phyloP scores from a whole-genome alignment of 495 filamentous ascomycete species.

The Eremomyces bilateralis region DNA sequence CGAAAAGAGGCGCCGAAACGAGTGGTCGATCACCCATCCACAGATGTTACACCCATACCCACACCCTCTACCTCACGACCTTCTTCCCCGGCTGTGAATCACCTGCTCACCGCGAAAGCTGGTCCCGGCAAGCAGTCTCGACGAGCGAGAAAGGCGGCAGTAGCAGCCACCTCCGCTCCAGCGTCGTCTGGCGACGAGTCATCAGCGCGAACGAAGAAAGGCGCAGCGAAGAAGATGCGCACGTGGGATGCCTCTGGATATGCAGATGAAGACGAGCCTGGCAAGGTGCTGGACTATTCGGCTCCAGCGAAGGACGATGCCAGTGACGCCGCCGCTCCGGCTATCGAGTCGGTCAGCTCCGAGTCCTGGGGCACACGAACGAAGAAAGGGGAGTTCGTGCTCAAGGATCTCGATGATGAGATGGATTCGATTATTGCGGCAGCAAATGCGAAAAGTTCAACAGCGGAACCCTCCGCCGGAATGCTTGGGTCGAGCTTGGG shows the following conservation, averaged over 20 bases:
- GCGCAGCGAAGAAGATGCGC: constrained; percentile 48
- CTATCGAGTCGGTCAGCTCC: constrained; percentile 49
- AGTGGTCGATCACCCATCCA: constrained; percentile 26
- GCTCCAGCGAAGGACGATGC: constrained; percentile 30
- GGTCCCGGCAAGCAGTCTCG: constrained; percentile 58
- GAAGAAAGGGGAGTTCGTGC: constrained; percentile 72
- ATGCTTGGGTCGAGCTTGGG: constrained; percentile 57
- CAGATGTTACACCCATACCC: constrained; percentile 39
- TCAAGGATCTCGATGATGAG: constrained; percentile 83
- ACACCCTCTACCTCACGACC: constrained; percentile 68
- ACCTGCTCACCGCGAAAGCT: constrained; percentile 48
- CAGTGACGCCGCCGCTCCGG: constrained; percentile 25
- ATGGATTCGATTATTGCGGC: constrained; percentile 70
- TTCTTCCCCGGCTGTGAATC: constrained; percentile 39
- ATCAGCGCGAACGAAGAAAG: constrained; percentile 27
- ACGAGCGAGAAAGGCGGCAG: constrained; percentile 51
- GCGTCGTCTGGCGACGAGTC: constrained; percentile 71
- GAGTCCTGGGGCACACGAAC: constrained; percentile 69
- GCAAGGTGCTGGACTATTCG: constrained; percentile 67
- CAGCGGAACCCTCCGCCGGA: constrained; percentile 27
- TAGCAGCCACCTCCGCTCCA: constrained; percentile 38
- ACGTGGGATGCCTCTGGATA: constrained; percentile 81
- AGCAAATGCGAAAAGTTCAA: constrained; percentile 33
- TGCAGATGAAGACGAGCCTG: constrained; percentile 66
- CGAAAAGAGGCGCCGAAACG: no score